Percentiles rank a stretch among this genome's conserved stretches.
These are phyloP conservation scores for Claviceps purpurea DNA, from an alignment of 2,329 filamentous ascomycete species.

Conservation along the genomic window DNA sequence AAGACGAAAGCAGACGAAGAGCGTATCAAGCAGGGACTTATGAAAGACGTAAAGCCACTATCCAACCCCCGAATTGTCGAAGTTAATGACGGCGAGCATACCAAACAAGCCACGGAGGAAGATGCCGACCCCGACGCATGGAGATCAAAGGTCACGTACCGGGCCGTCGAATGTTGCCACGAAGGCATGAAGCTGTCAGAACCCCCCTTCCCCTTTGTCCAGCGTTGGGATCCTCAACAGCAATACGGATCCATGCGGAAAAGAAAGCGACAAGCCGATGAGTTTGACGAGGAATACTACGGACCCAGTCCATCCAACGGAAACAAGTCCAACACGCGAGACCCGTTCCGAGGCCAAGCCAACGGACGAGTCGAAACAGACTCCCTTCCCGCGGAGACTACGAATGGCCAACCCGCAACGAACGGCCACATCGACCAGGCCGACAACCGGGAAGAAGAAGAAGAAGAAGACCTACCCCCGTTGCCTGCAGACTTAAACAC, in stretches of 20 bases:
- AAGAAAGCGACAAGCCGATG: slow-evolving; percentile 33
- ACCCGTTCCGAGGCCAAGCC: neutral
- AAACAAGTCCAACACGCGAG: slow-evolving; percentile 5
- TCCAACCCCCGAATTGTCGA: slow-evolving; percentile 21
- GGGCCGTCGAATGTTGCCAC: slow-evolving; percentile 74
- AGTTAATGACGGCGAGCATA: slow-evolving; percentile 1
- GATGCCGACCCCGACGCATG: slow-evolving; percentile 48
- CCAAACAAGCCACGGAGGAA: slow-evolving; percentile 7
- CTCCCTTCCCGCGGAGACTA: neutral
- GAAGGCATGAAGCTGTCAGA: slow-evolving; percentile 53
- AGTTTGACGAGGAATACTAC: slow-evolving; percentile 17
- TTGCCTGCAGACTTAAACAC: slow-evolving; percentile 43
- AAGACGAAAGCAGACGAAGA: slow-evolving; percentile 57
- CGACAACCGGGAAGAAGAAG: neutral
- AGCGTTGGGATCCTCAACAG: slow-evolving; percentile 77
- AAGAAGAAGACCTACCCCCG: slow-evolving; percentile 41
- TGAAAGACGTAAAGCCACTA: slow-evolving; percentile 35
- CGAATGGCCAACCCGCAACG: neutral
- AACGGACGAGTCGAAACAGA: slow-evolving; percentile 3
- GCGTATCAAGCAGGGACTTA: slow-evolving; percentile 44
- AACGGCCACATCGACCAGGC: slow-evolving; percentile 16
- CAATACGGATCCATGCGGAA: slow-evolving; percentile 29
- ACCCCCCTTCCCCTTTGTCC: slow-evolving; percentile 80
- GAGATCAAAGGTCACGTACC: slow-evolving; percentile 59
- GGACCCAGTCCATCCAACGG: slow-evolving; percentile 13